These are phyloP conservation scores for Physaria fendleri DNA, from an alignment of 345 rosid species.

Conservation along the genomic window DNA sequence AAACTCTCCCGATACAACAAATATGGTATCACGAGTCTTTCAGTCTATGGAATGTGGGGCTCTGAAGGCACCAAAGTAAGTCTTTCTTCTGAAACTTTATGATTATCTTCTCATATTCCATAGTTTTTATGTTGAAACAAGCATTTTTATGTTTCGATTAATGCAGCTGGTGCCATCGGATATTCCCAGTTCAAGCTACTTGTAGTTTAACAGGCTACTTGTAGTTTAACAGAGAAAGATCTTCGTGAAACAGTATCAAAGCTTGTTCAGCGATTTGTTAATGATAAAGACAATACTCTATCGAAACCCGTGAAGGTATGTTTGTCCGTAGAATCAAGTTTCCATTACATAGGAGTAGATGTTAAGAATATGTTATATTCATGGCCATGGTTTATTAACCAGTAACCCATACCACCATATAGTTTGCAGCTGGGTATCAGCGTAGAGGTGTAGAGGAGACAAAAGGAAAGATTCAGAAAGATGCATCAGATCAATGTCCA, in stretches of 20 bases:
- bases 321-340: background rate
- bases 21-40: constrained; percentile 46
- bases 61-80: constrained; percentile 63
- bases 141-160: constrained; percentile 18
- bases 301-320: constrained; percentile 61
- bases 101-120: background rate
- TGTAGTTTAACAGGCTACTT: constrained; percentile 75
- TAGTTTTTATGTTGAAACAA: background rate
- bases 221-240: constrained; percentile 65
- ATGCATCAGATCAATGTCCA: constrained; percentile 32
- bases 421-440: constrained; percentile 92
- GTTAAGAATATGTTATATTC: background rate
- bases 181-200: constrained; percentile 88
- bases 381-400: background rate
- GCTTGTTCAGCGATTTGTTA: constrained; percentile 56
- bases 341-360: background rate
- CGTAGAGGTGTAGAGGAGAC: constrained; percentile 81
- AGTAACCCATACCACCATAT: background rate
- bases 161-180: constrained; percentile 93
- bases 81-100: constrained; percentile 13
- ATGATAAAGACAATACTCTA: constrained; percentile 42
- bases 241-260: constrained; percentile 58
- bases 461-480: constrained; percentile 36
- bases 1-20: constrained; percentile 34
- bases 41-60: constrained; percentile 49